Conservation (phyloP, 2,329 filamentous ascomycete genomes). For the Penicillium sp. region DNA sequence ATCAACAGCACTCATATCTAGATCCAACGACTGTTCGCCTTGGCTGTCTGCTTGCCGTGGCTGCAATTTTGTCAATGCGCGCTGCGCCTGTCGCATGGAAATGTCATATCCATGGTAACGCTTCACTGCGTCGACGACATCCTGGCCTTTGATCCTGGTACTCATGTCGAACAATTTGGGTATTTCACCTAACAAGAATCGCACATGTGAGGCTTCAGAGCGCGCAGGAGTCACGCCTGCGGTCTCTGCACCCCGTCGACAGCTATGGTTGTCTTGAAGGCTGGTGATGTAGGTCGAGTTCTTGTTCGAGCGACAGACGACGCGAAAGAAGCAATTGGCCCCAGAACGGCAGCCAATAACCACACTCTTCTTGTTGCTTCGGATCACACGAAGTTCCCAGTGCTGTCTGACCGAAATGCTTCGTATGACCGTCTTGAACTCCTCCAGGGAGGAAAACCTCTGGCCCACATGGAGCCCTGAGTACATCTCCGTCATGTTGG, state of each 20-base stretch:
- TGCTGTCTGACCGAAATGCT: constrained; percentile 43
- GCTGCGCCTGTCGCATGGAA: constrained; percentile 40
- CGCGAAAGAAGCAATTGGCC: constrained; percentile 40
- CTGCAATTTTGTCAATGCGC: constrained; percentile 37
- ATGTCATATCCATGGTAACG: constrained; percentile 43
- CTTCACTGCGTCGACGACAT: constrained; percentile 42
- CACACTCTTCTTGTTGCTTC: constrained; percentile 43
- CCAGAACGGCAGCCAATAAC: constrained; percentile 42
- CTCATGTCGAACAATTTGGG: constrained; percentile 42
- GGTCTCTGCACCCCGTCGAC: constrained; percentile 30
- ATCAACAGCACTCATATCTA: constrained; percentile 26
- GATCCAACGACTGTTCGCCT: constrained; percentile 21
- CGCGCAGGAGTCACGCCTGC: constrained; percentile 35
- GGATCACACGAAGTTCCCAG: constrained; percentile 41
- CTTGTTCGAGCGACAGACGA: constrained; percentile 42
- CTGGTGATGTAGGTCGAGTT: constrained; percentile 42
- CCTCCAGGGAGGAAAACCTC: constrained; percentile 38
- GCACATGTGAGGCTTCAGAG: constrained; percentile 41
- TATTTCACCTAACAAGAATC: constrained; percentile 39
- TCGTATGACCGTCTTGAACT: constrained; percentile 40
- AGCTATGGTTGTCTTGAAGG: constrained; percentile 40
- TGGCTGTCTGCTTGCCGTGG: constrained; percentile 27
- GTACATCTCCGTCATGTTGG: constrained; percentile 39
- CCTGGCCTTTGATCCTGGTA: constrained; percentile 36
- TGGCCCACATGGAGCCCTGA: constrained; percentile 42